Evolutionary conservation across 495 filamentous ascomycete genomes (phyloP), one percentile per base, ranked within the genome.

Genomic region (Penicillium cataractarum): DNA sequence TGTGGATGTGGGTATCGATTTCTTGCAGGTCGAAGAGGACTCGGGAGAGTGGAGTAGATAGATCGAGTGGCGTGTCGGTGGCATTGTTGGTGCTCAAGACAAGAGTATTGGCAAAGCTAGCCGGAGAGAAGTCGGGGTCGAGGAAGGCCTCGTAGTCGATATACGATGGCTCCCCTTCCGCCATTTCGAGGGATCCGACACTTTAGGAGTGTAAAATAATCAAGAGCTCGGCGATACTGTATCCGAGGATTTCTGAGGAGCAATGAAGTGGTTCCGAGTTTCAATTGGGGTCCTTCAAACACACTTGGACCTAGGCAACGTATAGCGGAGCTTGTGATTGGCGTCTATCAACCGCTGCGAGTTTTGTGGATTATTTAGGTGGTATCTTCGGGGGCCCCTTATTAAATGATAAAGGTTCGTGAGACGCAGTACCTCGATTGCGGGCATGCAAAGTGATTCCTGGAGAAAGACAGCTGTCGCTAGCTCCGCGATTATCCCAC

Each of bases 1-100:
- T 82, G 76, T 98, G 89, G 63, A 98, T 97, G 71, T 97, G 92
- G 1, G 92, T 96, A 76, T 98, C 93, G 62, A 99, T 89, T 74
- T 98, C 95, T 73, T 99, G 95, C 17, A 96, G 86, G 76, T 99
- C 95, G 76, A 99, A 99, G 19, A 98, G 84, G 13, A 98, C 95
- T 51, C 92, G 86, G 3, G 93, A 97, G 37, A 98, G 85, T 3
- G 95, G 95, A 35, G 95, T 98, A 6, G 92, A 91, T 57, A 98
- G 89, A 78, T 97, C 95, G 69, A 98, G 82, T 32, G 92, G 89
- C 4, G 89, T 90, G 75, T 98, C 95, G 66, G 86, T 90, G 46
- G 92, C 84, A 82, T 97, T 95, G 81, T 97, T 97, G 58, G 95
- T 98, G 49, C 85, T 83, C 33, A 92, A 85, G 33, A 98, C 91